Base-by-base conservation (phyloP, 2,329 filamentous ascomycete genomes). In the Beauveria rudraprayagi region DNA sequence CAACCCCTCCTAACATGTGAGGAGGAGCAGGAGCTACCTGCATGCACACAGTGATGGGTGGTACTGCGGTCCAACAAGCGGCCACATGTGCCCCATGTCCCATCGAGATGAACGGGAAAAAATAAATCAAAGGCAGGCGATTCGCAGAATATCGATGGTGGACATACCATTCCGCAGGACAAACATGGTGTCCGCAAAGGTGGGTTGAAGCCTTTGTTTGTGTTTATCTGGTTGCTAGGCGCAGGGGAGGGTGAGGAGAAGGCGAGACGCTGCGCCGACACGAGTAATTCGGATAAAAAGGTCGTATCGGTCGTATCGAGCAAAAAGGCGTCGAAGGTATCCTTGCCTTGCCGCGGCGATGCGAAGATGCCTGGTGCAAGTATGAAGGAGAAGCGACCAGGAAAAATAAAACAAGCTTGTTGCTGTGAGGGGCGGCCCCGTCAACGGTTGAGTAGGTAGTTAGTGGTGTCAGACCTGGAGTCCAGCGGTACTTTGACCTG, bases 121-220 rank as follows among this genome's bases (percentile, higher is more conserved):
- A 4, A 8, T 22, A 22, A 2, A 14, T n/a, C 16, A 34, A 8
- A 56, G 17, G 37, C 54, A 40, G 9, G 24, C 6, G 30, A 19
- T 22, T 28, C 46, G 22, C 34, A 44, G 11, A 14, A 3, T 19
- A 46, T 24, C n/a, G 16, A 40, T 37, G 5, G 22, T 34, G 54
- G 46, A 72, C 72, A 66, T 68, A 74, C 72, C 72, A 67, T 74
- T 74, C 65, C 72, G 70, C 61, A 74, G 69, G 67, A 74, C 72
- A 65, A 75, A 75, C 72, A 74, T 74, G 64, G 62, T 73, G 70
- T 65, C 60, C 53, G 56, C 54, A 54, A 34, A 60, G 59, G 60
- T 58, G 62, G 47, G 54, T 24, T 59, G 48, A 57, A 63, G 58
- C 44, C 30, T 41, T 61, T 48, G 24, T 52, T 54, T 50, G 52